Percentiles rank a stretch among this genome's conserved stretches.
These are phyloP conservation scores for Gnomoniopsis smithogilvyi DNA, from an alignment of 2,329 filamentous ascomycete species.

Conservation along the genomic window DNA sequence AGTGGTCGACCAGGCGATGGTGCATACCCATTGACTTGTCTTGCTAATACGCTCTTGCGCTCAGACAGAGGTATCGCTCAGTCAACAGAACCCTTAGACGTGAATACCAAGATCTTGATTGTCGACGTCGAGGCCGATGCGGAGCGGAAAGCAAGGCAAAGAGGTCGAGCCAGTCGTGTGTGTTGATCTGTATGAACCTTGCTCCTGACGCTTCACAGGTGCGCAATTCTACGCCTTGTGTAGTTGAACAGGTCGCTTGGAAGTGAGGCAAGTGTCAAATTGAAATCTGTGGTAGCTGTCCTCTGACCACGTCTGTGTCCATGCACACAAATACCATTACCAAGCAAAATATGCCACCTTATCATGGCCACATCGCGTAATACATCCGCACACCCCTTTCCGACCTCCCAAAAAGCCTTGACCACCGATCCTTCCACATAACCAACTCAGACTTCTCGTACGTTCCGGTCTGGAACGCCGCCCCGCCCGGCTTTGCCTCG, in stretches of 20 bases:
- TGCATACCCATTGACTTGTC: too few species aligned
- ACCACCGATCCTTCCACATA: constrained; percentile 32
- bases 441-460: constrained; percentile 6
- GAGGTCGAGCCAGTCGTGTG: neutral
- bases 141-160: neutral
- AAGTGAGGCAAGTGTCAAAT: too few species aligned
- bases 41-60: neutral
- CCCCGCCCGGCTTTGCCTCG: neutral
- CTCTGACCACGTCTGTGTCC: neutral
- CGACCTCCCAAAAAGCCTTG: constrained; percentile 28
- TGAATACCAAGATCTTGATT: neutral
- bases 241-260: too few species aligned
- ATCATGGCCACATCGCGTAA: constrained; percentile 16
- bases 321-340: neutral
- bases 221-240: too few species aligned
- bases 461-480: constrained; percentile 7
- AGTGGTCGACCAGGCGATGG: too few species aligned
- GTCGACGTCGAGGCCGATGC: neutral
- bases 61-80: neutral
- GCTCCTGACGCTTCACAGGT: too few species aligned
- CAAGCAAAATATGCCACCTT: neutral
- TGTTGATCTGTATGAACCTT: neutral
- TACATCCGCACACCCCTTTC: constrained; percentile 15
- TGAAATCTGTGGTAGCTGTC: neutral
- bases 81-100: neutral